Evolutionary conservation across 2,329 filamentous ascomycete genomes (phyloP).

Genomic region (Magnaporthiopsis poae): DNA sequence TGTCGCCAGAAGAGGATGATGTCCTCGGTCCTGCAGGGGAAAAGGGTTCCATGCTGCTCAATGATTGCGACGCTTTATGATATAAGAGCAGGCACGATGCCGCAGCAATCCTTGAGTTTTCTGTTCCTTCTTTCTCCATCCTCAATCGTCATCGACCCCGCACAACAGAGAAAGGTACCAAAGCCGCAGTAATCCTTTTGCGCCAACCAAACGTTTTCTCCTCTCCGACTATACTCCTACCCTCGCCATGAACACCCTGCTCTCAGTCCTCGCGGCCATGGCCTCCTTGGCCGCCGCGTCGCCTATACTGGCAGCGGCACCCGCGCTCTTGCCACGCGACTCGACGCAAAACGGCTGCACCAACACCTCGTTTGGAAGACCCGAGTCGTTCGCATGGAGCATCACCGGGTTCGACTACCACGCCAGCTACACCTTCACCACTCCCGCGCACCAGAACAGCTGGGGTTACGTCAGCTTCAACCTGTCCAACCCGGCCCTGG

Average conservation of each 20-base stretch:
- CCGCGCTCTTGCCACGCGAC: background rate
- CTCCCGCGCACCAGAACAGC: constrained; percentile 41
- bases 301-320: background rate
- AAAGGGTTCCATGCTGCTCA: no score
- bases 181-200: background rate
- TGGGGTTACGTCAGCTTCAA: constrained; percentile 39
- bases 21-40: no score
- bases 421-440: constrained; percentile 38
- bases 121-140: background rate
- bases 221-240: no score
- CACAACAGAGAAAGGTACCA: background rate
- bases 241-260: constrained; percentile 3
- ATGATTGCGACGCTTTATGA: no score
- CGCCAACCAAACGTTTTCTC: no score
- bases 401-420: constrained; percentile 37
- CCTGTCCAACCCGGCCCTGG: constrained; percentile 35
- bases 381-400: constrained; percentile 23
- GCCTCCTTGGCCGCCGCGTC: constrained; percentile 7
- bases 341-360: constrained; percentile 21
- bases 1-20: no score
- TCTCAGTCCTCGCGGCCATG: constrained; percentile 4
- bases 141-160: no score
- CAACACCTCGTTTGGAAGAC: constrained; percentile 19
- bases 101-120: background rate
- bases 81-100: no score